Percentiles rank a stretch among this genome's conserved stretches.
phyloP scores from a whole-genome alignment of 441 rosid species.

The Cnidoscolus chayamansa region DNA sequence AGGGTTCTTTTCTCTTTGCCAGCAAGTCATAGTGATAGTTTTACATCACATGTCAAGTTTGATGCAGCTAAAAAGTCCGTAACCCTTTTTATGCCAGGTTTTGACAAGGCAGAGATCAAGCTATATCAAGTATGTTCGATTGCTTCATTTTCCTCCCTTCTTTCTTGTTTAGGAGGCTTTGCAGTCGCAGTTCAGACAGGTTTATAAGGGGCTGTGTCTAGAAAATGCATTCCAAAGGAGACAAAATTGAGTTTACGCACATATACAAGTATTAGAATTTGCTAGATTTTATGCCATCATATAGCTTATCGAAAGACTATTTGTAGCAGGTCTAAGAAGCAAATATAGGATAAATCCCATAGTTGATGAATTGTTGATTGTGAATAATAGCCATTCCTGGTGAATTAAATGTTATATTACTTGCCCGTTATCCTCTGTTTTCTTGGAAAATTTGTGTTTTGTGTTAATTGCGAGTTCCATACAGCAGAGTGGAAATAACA shows the following conservation, averaged over 20 bases:
- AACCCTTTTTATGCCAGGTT: slow-evolving; percentile 86
- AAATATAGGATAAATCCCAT: background rate
- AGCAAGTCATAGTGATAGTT: slow-evolving; percentile 26
- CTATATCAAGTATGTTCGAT: slow-evolving; percentile 62
- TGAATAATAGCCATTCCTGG: background rate
- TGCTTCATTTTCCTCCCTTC: slow-evolving; percentile 12
- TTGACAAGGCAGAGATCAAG: slow-evolving; percentile 89
- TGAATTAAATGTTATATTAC: background rate
- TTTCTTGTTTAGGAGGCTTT: slow-evolving; percentile 7
- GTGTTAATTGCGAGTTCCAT: background rate
- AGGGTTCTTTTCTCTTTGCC: slow-evolving; percentile 47
- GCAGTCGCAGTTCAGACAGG: background rate
- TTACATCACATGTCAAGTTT: slow-evolving; percentile 48
- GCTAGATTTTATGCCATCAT: background rate
- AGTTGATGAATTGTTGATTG: background rate
- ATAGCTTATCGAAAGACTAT: too few species aligned
- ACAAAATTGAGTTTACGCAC: background rate
- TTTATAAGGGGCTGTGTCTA: background rate
- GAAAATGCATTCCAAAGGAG: slow-evolving; percentile 1
- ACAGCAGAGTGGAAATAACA: background rate
- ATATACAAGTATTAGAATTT: background rate
- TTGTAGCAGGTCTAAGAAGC: background rate
- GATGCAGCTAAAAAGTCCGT: slow-evolving; percentile 52
- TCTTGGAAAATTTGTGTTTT: background rate
- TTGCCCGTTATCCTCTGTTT: background rate